These are phyloP conservation scores for Syzygium oleosum DNA, from an alignment of 345 rosid genomes.

Conservation along the genomic window DNA sequence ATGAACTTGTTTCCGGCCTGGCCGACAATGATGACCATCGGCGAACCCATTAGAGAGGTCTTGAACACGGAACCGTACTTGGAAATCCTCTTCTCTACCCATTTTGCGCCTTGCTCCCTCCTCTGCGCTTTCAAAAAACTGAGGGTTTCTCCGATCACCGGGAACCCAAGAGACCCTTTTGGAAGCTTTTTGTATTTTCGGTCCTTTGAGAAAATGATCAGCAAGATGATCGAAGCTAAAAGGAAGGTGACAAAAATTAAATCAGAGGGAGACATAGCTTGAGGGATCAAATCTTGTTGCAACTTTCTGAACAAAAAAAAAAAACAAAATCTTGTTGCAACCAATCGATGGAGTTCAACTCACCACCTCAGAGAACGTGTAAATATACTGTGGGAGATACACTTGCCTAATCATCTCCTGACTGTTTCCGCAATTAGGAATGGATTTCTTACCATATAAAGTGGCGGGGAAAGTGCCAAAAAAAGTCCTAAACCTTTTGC, in stretches of 20 bases:
- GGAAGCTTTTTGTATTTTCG: neutral
- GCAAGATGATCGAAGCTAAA: neutral
- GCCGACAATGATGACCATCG: neutral
- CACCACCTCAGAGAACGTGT: neutral
- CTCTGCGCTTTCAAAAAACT: neutral
- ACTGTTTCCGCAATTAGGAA: too few relatives aligned
- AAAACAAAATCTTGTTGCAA: neutral
- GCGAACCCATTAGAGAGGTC: neutral
- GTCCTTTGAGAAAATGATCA: neutral
- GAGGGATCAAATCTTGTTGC: neutral
- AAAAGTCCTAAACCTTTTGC: too few relatives aligned
- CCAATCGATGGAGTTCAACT: neutral
- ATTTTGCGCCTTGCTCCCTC: neutral
- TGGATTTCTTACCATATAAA: too few relatives aligned
- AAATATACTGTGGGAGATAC: neutral
- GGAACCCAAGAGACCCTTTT: neutral
- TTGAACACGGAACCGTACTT: neutral
- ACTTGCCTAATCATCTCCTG: too few relatives aligned
- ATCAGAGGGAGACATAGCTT: neutral
- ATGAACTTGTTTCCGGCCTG: slow-evolving; percentile 4
- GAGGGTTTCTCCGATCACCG: slow-evolving; percentile 2
- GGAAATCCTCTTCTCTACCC: slow-evolving; percentile 1
- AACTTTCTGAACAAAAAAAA: too few relatives aligned
- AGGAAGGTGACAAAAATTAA: neutral
- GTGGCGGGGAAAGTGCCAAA: too few relatives aligned